phyloP scores from a whole-genome alignment of 441 rosid genomes.

The Erodium texanum region DNA sequence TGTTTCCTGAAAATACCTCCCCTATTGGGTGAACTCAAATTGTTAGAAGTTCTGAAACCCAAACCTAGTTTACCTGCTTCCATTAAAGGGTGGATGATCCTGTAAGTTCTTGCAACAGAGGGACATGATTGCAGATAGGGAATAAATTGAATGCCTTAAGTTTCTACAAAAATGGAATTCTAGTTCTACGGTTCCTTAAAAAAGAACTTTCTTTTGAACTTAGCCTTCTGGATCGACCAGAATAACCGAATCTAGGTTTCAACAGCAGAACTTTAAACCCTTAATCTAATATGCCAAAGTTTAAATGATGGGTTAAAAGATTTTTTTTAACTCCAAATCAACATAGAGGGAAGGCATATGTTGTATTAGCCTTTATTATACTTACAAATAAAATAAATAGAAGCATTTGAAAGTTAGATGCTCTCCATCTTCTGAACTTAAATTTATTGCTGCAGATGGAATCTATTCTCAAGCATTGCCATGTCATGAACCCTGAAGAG shows the following conservation, averaged over 20 bases:
- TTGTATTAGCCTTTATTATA: not conserved
- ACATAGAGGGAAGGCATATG: no score
- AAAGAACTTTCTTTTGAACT: not conserved
- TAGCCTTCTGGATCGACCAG: not conserved
- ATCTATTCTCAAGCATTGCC: constrained; percentile 70
- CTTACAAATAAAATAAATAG: not conserved
- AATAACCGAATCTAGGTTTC: not conserved
- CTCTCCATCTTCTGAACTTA: constrained; percentile 1
- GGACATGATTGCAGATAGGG: not conserved
- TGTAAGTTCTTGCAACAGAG: not conserved
- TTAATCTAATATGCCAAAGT: not conserved
- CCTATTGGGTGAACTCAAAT: not conserved
- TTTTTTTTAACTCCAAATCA: not conserved
- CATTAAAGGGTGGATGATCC: not conserved
- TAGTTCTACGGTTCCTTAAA: not conserved
- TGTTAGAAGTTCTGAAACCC: not conserved
- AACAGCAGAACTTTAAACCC: not conserved
- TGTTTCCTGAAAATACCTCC: not conserved
- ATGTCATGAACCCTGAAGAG: constrained; percentile 62
- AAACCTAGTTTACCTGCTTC: not conserved
- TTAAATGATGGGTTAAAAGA: not conserved
- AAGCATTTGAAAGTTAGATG: not conserved
- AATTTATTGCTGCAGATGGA: constrained; percentile 51
- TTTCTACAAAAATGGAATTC: not conserved
- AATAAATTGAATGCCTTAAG: not conserved